Percentiles rank a stretch among this genome's conserved stretches.
These are phyloP conservation scores for Aethionema arabicum DNA, from an alignment of 345 rosid species.

Conservation along the genomic window DNA sequence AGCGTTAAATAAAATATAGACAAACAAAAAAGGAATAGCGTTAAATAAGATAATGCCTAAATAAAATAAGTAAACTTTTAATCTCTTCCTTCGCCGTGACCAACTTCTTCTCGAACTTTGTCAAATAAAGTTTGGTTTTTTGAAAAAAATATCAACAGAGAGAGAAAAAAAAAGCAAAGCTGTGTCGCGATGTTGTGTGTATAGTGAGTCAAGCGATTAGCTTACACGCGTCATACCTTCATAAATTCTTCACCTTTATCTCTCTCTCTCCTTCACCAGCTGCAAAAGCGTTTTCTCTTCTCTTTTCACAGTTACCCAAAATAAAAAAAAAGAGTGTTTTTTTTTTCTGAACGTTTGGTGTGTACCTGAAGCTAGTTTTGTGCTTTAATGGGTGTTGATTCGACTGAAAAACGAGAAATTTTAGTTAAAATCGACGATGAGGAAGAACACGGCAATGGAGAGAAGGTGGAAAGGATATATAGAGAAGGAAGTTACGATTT, in stretches of 20 bases:
- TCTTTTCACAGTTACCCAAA: slow-evolving; percentile 34
- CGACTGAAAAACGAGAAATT: slow-evolving; percentile 43
- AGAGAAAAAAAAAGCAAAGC: neutral
- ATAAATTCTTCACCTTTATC: neutral
- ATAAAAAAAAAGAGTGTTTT: neutral
- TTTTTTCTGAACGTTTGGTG: slow-evolving; percentile 10
- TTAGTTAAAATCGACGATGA: slow-evolving; percentile 41
- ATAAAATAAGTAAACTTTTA: neutral
- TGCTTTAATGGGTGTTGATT: slow-evolving; percentile 42
- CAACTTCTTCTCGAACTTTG: slow-evolving; percentile 18
- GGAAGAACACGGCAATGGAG: slow-evolving; percentile 15
- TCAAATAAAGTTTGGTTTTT: slow-evolving; percentile 3
- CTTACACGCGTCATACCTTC: slow-evolving; percentile 28
- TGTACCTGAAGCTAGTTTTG: slow-evolving; percentile 6
- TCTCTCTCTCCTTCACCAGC: slow-evolving; percentile 17
- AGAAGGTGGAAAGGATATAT: slow-evolving; percentile 40
- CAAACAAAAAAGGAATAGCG: too few species aligned
- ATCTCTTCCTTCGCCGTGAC: neutral
- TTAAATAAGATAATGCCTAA: too few species aligned
- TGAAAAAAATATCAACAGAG: neutral
- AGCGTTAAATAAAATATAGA: too few species aligned
- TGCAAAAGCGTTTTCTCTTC: slow-evolving; percentile 31
- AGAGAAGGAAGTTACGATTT: slow-evolving; percentile 72
- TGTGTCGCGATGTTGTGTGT: slow-evolving; percentile 9
- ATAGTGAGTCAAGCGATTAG: slow-evolving; percentile 2